These are phyloP conservation scores for Penicillium sp. DNA, from an alignment of 2,329 filamentous ascomycete genomes.

Conservation along the genomic window DNA sequence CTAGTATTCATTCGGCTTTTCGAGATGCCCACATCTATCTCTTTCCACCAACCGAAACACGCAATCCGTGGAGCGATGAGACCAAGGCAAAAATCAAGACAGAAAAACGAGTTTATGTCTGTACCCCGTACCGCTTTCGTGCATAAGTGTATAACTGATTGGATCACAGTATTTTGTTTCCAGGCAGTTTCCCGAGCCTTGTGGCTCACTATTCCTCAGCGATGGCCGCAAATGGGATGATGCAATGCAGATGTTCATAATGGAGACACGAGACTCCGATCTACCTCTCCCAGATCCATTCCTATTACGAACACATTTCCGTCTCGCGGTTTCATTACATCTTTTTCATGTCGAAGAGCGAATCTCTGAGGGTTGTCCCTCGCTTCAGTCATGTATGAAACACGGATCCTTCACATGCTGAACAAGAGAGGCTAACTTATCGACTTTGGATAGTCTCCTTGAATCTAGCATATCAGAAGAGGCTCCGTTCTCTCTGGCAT, in stretches of 20 bases:
- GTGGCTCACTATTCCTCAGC: not conserved
- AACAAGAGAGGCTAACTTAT: not conserved
- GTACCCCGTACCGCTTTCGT: not conserved
- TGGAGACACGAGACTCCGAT: not conserved
- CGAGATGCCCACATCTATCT: constrained; percentile 3
- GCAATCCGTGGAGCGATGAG: constrained; percentile 2
- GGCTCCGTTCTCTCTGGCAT: constrained; percentile 1
- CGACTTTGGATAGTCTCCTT: not conserved
- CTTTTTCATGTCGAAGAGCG: constrained; percentile 14
- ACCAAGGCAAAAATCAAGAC: constrained; percentile 3
- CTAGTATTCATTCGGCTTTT: constrained; percentile 11
- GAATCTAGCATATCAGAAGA: not conserved
- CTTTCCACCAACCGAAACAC: not conserved
- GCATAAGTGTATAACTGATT: not conserved
- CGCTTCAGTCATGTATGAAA: constrained; percentile 2
- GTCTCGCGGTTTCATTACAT: constrained; percentile 13
- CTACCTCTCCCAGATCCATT: constrained; percentile 9
- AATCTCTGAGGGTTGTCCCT: constrained; percentile 12
- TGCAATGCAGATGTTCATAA: constrained; percentile 4
- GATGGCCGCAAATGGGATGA: constrained; percentile 3
- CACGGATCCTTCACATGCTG: not conserved
- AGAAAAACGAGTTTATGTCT: not conserved
- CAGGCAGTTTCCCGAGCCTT: constrained; percentile 2
- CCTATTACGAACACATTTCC: constrained; percentile 9
- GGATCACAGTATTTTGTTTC: not conserved